Percentiles rank a stretch among this genome's conserved stretches.
phyloP scores from a whole-genome alignment of 2,329 filamentous ascomycete genomes.

The Elsinoe batatas region DNA sequence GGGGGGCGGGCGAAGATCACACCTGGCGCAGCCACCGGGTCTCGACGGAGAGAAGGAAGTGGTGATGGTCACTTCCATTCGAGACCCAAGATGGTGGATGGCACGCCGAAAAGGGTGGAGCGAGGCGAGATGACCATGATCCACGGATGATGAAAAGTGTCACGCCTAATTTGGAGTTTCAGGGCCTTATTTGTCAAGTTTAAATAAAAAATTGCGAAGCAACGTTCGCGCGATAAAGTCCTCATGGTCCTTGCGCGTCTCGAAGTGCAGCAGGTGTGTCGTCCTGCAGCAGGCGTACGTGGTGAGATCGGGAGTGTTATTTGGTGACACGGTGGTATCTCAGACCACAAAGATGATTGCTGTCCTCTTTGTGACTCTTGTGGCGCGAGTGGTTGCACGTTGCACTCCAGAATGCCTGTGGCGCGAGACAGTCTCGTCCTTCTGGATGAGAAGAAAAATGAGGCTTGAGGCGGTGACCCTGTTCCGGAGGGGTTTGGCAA shows the following conservation, averaged over 20 bases:
- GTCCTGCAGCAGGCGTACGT: neutral
- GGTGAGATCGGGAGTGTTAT: neutral
- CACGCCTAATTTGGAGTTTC: neutral
- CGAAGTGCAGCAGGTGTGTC: neutral
- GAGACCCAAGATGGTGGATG: neutral
- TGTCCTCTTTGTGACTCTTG: no score
- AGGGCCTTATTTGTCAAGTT: conserved; percentile 1
- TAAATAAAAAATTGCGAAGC: neutral
- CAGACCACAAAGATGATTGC: no score
- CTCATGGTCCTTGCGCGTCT: conserved; percentile 2
- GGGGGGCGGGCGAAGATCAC: neutral
- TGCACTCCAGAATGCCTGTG: neutral
- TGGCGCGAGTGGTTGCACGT: no score
- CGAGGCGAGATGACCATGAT: neutral
- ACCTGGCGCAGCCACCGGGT: no score
- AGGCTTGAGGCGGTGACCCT: neutral
- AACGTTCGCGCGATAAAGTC: conserved; percentile 1
- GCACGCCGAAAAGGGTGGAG: conserved; percentile 5
- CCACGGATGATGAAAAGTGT: conserved; percentile 1
- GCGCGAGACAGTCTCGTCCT: neutral
- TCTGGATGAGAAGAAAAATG: neutral
- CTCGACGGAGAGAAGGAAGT: neutral
- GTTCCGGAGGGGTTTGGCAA: no score
- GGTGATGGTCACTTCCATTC: neutral
- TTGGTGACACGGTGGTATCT: no score